phyloP scores from a whole-genome alignment of 164 flowering plant genomes.

The Pachysandra terminalis region DNA sequence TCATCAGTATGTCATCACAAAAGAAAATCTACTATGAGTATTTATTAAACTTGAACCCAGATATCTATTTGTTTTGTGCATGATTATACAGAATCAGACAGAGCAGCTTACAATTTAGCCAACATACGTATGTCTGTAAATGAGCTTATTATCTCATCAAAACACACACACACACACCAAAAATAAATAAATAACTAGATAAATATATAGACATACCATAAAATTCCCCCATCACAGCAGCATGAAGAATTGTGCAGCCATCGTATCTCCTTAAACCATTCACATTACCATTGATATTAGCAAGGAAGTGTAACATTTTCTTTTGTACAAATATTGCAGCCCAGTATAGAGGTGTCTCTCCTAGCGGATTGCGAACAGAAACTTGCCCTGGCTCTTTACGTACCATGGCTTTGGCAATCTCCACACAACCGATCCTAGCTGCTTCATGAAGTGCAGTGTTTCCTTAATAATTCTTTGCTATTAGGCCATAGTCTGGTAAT shows the following conservation, averaged over 20 bases:
- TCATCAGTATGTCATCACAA: too few relatives aligned
- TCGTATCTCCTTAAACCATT: background rate
- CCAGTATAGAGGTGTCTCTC: constrained; percentile 1
- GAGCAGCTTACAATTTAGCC: too few relatives aligned
- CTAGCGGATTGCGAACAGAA: background rate
- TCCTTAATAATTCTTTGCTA: background rate
- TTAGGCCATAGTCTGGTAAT: background rate
- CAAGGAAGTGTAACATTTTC: background rate
- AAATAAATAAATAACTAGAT: too few relatives aligned
- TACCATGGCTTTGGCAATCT: background rate
- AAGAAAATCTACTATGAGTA: too few relatives aligned
- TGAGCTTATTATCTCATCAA: too few relatives aligned
- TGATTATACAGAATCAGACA: background rate
- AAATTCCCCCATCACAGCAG: background rate
- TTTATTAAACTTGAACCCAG: too few relatives aligned
- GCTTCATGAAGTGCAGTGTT: background rate
- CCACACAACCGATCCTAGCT: background rate
- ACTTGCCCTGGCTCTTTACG: background rate
- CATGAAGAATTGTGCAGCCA: background rate
- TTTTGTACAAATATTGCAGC: background rate
- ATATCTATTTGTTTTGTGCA: too few relatives aligned
- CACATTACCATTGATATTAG: background rate
- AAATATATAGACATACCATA: background rate
- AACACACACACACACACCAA: too few relatives aligned
- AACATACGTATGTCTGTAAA: too few relatives aligned